These are phyloP conservation scores for Dendrobium catenatum DNA, from an alignment of 106 monocot species.

Conservation along the genomic window DNA sequence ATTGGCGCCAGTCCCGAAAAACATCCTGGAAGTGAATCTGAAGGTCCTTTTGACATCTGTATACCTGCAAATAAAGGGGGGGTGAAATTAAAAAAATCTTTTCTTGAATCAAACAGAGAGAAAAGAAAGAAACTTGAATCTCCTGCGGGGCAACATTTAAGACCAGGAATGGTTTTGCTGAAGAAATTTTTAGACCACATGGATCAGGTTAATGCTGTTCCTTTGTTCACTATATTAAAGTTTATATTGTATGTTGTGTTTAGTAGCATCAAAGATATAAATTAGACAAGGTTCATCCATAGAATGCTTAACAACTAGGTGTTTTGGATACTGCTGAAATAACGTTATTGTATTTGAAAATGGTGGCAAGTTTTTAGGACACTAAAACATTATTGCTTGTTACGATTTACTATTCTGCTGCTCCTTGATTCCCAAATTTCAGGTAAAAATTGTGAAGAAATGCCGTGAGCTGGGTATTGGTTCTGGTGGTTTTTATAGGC, in stretches of 20 bases:
- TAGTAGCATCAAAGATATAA: neutral
- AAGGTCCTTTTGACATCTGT: slow-evolving; percentile 33
- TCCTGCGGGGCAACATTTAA: slow-evolving; percentile 10
- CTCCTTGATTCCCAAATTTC: neutral
- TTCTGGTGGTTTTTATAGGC: slow-evolving; percentile 56
- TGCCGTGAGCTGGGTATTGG: slow-evolving; percentile 52
- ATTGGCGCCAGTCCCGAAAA: neutral
- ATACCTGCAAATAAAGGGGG: neutral
- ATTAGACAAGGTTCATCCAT: neutral
- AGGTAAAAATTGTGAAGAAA: slow-evolving; percentile 39
- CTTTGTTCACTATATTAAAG: neutral
- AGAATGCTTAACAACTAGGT: neutral
- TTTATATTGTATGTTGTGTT: neutral
- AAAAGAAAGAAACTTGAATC: slow-evolving; percentile 19
- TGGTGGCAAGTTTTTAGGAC: neutral
- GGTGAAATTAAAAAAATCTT: slow-evolving; percentile 19
- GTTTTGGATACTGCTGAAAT: neutral
- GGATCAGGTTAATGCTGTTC: slow-evolving; percentile 29
- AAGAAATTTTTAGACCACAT: slow-evolving; percentile 24
- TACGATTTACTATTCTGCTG: neutral
- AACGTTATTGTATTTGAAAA: neutral
- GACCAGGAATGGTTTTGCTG: slow-evolving; percentile 54
- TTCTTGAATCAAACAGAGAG: slow-evolving; percentile 30
- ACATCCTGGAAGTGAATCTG: slow-evolving; percentile 5
- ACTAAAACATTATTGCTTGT: neutral